Evolutionary conservation across 129 eudicot genomes (phyloP), one percentile per base, ranked within the genome.

Genomic region (Ambrosia artemisiifolia): DNA sequence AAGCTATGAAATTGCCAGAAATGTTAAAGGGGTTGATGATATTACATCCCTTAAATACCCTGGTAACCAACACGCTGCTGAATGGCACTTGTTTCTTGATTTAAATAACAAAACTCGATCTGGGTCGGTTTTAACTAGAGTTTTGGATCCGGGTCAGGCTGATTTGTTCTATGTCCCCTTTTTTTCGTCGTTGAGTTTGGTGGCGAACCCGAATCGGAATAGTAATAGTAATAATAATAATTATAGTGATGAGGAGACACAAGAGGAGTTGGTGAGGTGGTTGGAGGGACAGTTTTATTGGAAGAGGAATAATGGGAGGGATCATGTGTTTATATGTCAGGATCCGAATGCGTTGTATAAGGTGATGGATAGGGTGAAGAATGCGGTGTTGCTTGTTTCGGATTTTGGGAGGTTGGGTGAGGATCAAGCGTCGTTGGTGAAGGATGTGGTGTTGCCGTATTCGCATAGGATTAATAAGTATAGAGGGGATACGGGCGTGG

Each of bases 51-150:
- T 82, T 3, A 94, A 87, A 84, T 94, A 94, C 48, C 98, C 98
- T 2, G 98, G 98, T n/a, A 82, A 94, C 60, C 98, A 94, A 81
- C 98, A 94, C 64, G 79, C 92, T 11, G 98, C 96, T n/a, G 98
- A 94, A 76, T 94, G 98, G 98, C 79, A 90, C 55, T 71, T 94
- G 65, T 94, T 90, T 43, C 33, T 75, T 24, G 96, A 94, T 79
- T 67, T 94, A 76, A 87, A 42, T 33, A 71, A 78, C 17, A 38
- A 70, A 1, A 82, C 70, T 28, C 76, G 91, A 42, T 63, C 75
- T 32, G 80, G 65, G 17, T 84, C 93, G 13, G 63, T 84, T 10
- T 86, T 94, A 64, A 49, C 51, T 38, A 75, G 93, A 85, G 98
- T 94, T 28, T 20, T 46, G 63, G 89, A 90, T 75, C 98, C 97